Conservation (phyloP, 169 alveolate species). For the Cryptosporidium meleagridis region DNA sequence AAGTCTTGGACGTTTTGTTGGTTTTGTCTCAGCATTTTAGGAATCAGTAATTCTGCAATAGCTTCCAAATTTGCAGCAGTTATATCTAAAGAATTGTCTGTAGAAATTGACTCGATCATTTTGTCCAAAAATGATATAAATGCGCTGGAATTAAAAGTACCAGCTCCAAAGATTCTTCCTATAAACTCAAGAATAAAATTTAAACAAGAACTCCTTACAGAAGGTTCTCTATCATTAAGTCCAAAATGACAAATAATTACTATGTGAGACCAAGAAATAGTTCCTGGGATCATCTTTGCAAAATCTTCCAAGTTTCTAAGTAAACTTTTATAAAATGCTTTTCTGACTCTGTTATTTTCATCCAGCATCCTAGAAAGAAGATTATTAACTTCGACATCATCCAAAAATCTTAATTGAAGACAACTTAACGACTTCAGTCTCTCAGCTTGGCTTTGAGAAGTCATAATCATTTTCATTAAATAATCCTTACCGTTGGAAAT, state of each 20-base stretch:
- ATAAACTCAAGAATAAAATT: conserved; percentile 20
- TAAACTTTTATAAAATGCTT: conserved; percentile 14
- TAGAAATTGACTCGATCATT: conserved; percentile 22
- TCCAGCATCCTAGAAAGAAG: conserved; percentile 41
- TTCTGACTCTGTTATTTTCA: conserved; percentile 39
- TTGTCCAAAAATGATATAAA: conserved; percentile 37
- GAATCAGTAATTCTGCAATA: conserved; percentile 15
- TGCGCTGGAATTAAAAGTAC: neutral
- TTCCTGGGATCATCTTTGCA: neutral
- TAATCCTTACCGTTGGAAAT: conserved; percentile 10
- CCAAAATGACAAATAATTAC: conserved; percentile 53
- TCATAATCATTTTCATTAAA: conserved; percentile 2
- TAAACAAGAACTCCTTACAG: conserved; percentile 2
- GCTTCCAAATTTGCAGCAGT: conserved; percentile 65
- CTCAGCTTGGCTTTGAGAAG: conserved; percentile 1
- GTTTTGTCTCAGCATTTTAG: neutral
- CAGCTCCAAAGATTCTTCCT: conserved; percentile 16
- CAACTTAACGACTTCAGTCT: conserved; percentile 19
- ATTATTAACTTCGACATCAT: neutral
- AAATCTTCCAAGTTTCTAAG: neutral
- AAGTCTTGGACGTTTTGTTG: neutral
- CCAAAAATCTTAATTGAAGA: neutral
- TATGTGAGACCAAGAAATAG: conserved; percentile 46
- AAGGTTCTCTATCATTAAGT: conserved; percentile 30
- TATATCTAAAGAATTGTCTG: neutral